Evolutionary conservation across 805 yeast genomes (phyloP).

Genomic region (Nakazawaea wyomingensis): DNA sequence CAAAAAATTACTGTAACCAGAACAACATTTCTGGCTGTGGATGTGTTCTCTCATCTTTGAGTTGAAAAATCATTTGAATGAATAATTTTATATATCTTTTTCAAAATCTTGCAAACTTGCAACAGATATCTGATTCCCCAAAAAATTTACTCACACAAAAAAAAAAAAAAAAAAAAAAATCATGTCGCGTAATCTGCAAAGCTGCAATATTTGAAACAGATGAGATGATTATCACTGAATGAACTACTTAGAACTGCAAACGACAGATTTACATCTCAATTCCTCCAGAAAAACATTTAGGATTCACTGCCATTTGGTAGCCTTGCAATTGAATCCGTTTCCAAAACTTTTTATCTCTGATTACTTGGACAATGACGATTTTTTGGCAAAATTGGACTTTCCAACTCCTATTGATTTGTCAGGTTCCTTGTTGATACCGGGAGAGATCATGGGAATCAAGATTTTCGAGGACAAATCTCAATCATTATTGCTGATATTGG

Average conservation of each 20-base stretch:
- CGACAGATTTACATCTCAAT: not conserved
- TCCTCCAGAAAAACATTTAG: not conserved
- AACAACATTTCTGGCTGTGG: too few species aligned
- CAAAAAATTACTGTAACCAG: too few species aligned
- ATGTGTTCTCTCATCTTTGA: too few species aligned
- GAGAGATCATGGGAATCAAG: conserved; percentile 9
- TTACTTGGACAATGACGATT: conserved; percentile 1
- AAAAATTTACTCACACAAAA: too few species aligned
- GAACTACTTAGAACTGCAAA: conserved; percentile 5
- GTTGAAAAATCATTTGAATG: too few species aligned
- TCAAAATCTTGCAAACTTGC: too few species aligned
- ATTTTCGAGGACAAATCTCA: conserved; percentile 1
- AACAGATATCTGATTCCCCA: too few species aligned
- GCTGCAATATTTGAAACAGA: too few species aligned
- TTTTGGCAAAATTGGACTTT: conserved; percentile 9
- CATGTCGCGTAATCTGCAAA: not conserved
- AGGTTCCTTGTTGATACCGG: not conserved
- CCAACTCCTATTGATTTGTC: conserved; percentile 3
- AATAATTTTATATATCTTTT: too few species aligned
- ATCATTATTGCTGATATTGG: not conserved
- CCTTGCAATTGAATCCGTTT: not conserved
- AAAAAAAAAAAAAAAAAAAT: not conserved
- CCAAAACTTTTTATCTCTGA: conserved; percentile 11
- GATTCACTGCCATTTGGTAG: conserved; percentile 7
- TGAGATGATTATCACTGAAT: not conserved